These are phyloP conservation scores for Ogataea trehaloabstinens DNA, from an alignment of 805 yeast genomes.

Conservation along the genomic window DNA sequence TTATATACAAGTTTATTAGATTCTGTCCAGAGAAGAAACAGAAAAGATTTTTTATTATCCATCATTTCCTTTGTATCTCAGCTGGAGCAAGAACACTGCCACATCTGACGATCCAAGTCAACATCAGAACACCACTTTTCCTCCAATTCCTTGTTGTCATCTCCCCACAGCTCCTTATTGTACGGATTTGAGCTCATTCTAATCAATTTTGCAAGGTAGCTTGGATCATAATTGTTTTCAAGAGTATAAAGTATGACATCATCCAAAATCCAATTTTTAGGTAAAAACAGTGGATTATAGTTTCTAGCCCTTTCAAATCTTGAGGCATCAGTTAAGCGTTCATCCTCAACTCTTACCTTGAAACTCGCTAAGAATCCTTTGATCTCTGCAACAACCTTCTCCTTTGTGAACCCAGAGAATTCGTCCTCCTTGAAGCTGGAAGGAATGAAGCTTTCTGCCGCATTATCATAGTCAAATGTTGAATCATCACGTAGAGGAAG, in stretches of 20 bases:
- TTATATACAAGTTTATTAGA: too few relatives aligned
- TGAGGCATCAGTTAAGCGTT: slow-evolving; percentile 34
- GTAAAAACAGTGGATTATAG: slow-evolving; percentile 76
- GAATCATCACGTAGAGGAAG: slow-evolving; percentile 32
- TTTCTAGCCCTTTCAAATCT: slow-evolving; percentile 42
- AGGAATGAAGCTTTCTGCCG: slow-evolving; percentile 29
- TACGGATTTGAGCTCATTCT: slow-evolving; percentile 77
- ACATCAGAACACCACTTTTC: slow-evolving; percentile 54
- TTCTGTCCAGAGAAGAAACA: too few relatives aligned
- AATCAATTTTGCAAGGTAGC: slow-evolving; percentile 57
- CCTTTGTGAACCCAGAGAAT: slow-evolving; percentile 27
- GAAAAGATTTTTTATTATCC: neutral
- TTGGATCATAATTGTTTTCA: slow-evolving; percentile 50
- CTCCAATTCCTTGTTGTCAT: slow-evolving; percentile 61
- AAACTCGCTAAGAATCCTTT: slow-evolving; percentile 54
- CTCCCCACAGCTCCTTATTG: slow-evolving; percentile 66
- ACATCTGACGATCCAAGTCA: slow-evolving; percentile 55
- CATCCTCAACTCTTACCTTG: slow-evolving; percentile 35
- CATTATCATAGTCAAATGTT: slow-evolving; percentile 30
- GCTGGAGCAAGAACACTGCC: slow-evolving; percentile 72
- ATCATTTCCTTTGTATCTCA: slow-evolving; percentile 13
- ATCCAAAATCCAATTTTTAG: slow-evolving; percentile 82
- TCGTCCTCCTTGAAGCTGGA: slow-evolving; percentile 24
- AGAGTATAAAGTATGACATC: slow-evolving; percentile 66
- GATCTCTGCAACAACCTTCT: slow-evolving; percentile 41